phyloP scores from a whole-genome alignment of 2,329 filamentous ascomycete species.

The Neofusicoccum ribis region DNA sequence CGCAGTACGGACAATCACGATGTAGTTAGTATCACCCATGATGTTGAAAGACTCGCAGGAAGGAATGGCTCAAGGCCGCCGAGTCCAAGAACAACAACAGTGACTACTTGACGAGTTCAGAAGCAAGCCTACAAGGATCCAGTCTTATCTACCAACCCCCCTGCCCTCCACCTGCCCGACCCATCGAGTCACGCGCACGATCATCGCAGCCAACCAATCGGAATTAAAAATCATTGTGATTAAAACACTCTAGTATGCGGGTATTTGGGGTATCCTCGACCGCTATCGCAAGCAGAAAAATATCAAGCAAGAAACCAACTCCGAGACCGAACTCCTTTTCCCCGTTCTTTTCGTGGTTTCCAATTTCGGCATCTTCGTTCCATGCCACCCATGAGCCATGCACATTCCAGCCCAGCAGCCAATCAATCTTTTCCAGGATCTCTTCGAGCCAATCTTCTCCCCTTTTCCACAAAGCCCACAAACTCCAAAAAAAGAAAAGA shows the following conservation, averaged over 20 bases:
- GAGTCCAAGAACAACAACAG: no score
- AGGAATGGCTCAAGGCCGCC: no score
- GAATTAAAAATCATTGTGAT: background rate
- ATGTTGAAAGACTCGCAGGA: no score
- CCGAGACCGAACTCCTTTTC: background rate
- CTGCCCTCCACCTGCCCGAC: no score
- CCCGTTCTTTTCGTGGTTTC: background rate
- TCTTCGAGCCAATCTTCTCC: background rate
- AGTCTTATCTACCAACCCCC: no score
- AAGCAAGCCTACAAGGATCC: no score
- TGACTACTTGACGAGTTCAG: no score
- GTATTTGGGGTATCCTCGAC: constrained; percentile 1
- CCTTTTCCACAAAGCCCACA: background rate
- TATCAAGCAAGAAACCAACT: background rate
- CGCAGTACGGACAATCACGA: no score
- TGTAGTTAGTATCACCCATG: no score
- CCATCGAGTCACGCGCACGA: no score
- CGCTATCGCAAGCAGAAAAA: background rate
- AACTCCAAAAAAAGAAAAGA: background rate
- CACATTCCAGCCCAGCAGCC: background rate
- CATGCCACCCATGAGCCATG: background rate
- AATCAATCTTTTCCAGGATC: background rate
- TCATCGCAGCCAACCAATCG: no score
- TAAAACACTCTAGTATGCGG: background rate
- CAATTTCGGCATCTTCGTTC: background rate